Percentiles rank a stretch among this genome's conserved stretches.
Evolutionary conservation across 495 filamentous ascomycete genomes (phyloP).

Genomic region (Daldinia concentrica): DNA sequence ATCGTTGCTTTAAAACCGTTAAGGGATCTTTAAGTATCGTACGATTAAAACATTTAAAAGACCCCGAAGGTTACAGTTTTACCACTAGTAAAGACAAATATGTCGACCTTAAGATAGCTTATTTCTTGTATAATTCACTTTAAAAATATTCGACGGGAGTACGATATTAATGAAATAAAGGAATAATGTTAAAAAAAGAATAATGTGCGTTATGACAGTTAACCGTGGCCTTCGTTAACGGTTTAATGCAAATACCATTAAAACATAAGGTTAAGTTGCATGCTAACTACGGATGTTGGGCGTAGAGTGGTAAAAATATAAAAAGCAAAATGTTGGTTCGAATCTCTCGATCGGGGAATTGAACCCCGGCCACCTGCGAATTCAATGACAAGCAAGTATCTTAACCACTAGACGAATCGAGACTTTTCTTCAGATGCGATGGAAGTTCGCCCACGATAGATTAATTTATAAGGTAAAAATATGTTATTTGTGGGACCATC

Average conservation of each 20-base stretch:
- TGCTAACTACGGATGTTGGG: too few relatives aligned
- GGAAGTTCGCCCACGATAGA: not conserved
- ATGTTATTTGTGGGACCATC: not conserved
- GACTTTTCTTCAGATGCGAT: not conserved
- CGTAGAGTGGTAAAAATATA: not conserved
- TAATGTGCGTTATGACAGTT: too few relatives aligned
- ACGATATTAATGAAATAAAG: too few relatives aligned
- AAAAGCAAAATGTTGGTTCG: not conserved
- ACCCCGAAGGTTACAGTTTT: not conserved
- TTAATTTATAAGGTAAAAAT: not conserved
- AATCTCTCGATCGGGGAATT: conserved; percentile 52
- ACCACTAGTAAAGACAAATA: not conserved
- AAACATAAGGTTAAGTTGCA: too few relatives aligned
- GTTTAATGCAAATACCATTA: too few relatives aligned
- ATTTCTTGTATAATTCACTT: not conserved
- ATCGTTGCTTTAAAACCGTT: not conserved
- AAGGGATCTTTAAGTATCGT: not conserved
- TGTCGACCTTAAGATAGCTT: not conserved
- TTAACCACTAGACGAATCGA: conserved; percentile 41
- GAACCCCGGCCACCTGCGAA: conserved; percentile 54
- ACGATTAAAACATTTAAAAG: not conserved
- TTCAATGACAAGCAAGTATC: conserved; percentile 39
- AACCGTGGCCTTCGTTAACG: too few relatives aligned
- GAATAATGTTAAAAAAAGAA: too few relatives aligned
- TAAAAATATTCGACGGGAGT: too few relatives aligned